Percentiles rank a stretch among this genome's conserved stretches.
Conservation (phyloP, 495 filamentous ascomycete species). For the Daldinia decipiens region DNA sequence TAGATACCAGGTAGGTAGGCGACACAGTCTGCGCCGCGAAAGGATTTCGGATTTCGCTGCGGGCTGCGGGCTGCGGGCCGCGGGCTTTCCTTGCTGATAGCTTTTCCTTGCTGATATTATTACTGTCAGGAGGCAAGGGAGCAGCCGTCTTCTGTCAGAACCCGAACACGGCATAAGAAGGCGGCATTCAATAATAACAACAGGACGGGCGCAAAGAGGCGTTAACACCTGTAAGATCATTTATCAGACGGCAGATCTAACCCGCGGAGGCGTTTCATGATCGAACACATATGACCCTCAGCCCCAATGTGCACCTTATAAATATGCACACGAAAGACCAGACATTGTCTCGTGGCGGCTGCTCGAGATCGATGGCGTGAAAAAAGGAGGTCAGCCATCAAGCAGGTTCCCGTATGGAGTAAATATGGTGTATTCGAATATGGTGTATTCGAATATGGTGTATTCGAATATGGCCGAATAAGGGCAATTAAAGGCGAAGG, state of each 20-base stretch:
- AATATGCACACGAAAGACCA: slow-evolving; percentile 2
- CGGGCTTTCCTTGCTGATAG: slow-evolving; percentile 10
- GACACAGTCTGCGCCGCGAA: slow-evolving; percentile 16
- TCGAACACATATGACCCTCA: slow-evolving; percentile 39
- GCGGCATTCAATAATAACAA: slow-evolving; percentile 8
- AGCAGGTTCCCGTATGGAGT: slow-evolving; percentile 32
- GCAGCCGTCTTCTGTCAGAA: slow-evolving; percentile 1
- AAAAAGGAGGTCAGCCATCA: slow-evolving; percentile 18
- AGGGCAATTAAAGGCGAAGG: slow-evolving; percentile 33
- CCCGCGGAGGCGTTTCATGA: slow-evolving; percentile 43
- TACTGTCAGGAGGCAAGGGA: slow-evolving; percentile 19
- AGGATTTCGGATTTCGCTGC: too few species aligned
- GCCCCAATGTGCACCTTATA: slow-evolving; percentile 34
- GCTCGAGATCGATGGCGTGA: background rate
- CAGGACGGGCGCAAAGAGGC: background rate
- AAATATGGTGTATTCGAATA: slow-evolving; percentile 16
- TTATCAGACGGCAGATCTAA: slow-evolving; percentile 36
- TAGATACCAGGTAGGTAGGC: slow-evolving; percentile 14
- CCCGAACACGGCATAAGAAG: slow-evolving; percentile 23
- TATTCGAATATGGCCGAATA: slow-evolving; percentile 17
- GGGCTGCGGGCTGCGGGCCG: background rate
- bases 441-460: slow-evolving; percentile 13
- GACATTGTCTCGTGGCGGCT: slow-evolving; percentile 22
- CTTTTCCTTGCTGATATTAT: slow-evolving; percentile 13
- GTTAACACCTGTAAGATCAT: slow-evolving; percentile 37